These are phyloP conservation scores for Stephanodiscus triporus DNA, from an alignment of 108 stramenopile genomes.

Conservation along the genomic window DNA sequence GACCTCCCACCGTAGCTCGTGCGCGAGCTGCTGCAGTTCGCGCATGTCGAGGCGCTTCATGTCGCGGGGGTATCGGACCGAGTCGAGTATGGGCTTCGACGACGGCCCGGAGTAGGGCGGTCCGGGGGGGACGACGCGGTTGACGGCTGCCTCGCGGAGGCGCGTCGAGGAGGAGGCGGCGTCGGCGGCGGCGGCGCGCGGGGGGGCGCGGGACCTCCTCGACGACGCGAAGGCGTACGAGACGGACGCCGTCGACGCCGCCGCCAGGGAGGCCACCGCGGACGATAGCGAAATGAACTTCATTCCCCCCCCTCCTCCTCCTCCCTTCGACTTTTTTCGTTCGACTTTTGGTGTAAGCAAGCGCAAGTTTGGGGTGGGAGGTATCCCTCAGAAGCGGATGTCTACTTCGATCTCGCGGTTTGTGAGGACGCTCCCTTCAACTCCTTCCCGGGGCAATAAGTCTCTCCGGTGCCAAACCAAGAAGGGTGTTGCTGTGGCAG, in stretches of 20 bases:
- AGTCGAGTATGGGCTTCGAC: conserved; percentile 90
- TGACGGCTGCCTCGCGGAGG: conserved; percentile 11
- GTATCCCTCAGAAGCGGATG: too few relatives aligned
- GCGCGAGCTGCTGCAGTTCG: conserved; percentile 92
- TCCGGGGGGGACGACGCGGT: conserved; percentile 47
- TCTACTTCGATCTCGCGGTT: too few relatives aligned
- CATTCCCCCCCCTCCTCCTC: not conserved
- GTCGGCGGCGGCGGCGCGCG: not conserved
- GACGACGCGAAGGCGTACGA: conserved; percentile 2
- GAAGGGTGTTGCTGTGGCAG: too few relatives aligned
- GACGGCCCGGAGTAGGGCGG: conserved; percentile 86
- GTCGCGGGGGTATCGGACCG: conserved; percentile 78
- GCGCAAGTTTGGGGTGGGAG: too few relatives aligned
- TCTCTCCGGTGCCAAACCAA: too few relatives aligned
- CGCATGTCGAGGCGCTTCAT: conserved; percentile 88
- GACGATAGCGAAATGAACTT: not conserved
- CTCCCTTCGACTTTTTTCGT: too few relatives aligned
- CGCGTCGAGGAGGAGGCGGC: not conserved
- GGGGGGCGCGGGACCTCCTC: not conserved
- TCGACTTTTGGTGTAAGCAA: too few relatives aligned
- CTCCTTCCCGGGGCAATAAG: too few relatives aligned
- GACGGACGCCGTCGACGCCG: not conserved
- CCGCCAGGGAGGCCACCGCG: not conserved
- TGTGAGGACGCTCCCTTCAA: too few relatives aligned
- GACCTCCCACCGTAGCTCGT: conserved; percentile 95